Percentiles rank a stretch among this genome's conserved stretches.
These are phyloP conservation scores for Neurospora sp. DNA, from an alignment of 495 filamentous ascomycete species.

Conservation along the genomic window DNA sequence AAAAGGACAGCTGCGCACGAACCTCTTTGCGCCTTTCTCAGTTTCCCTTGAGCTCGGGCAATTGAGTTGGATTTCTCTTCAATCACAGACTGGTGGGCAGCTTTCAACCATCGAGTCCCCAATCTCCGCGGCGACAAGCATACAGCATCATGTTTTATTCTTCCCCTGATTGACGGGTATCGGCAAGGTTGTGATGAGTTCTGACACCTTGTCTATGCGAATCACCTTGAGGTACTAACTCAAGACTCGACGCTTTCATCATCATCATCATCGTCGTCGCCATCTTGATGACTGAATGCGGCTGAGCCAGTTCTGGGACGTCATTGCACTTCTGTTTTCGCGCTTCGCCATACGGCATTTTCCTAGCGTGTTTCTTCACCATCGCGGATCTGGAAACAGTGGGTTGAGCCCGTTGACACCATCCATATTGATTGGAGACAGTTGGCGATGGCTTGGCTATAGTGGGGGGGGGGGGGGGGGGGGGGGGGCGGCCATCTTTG, in stretches of 20 bases:
- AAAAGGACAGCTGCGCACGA: background rate
- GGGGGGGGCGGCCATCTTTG: background rate
- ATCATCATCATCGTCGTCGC: background rate
- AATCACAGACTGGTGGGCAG: background rate
- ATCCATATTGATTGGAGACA: background rate
- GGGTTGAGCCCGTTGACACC: background rate
- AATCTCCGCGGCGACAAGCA: background rate
- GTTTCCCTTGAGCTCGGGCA: background rate
- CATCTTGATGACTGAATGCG: background rate
- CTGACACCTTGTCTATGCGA: background rate
- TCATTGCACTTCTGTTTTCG: background rate
- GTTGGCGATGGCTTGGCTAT: background rate
- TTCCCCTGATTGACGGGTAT: background rate
- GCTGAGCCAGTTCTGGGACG: background rate
- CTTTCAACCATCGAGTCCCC: background rate
- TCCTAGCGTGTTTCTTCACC: background rate
- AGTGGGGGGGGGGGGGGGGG: background rate
- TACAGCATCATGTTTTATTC: background rate
- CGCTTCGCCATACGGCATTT: background rate
- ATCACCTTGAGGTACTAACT: background rate
- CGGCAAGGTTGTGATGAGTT: background rate
- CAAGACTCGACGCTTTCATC: background rate
- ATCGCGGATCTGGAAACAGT: background rate
- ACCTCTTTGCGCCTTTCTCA: background rate
- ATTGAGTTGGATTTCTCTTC: background rate